Conservation (phyloP, 2,329 filamentous ascomycete genomes). For the Phoma herbarum region DNA sequence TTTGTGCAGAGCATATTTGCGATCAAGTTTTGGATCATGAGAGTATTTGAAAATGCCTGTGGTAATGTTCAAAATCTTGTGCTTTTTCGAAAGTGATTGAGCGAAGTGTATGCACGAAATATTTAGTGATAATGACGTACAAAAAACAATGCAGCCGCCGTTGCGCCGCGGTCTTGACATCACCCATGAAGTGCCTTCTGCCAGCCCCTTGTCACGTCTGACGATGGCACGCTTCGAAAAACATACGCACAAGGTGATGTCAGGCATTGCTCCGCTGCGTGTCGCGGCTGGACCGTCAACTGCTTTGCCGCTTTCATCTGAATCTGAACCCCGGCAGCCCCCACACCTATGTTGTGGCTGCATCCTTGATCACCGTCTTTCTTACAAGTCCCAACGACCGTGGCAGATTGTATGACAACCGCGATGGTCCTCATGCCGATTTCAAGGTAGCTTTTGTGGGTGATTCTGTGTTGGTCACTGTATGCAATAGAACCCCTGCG, state of each 20-base stretch:
- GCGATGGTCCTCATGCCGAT: too few species aligned
- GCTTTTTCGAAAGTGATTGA: not conserved
- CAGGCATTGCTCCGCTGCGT: too few species aligned
- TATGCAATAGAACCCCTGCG: too few species aligned
- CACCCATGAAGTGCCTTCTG: not conserved
- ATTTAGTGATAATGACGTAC: not conserved
- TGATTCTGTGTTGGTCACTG: too few species aligned
- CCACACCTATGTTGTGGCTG: too few species aligned
- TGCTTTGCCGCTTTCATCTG: too few species aligned
- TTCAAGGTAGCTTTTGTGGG: too few species aligned
- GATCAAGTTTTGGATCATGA: constrained; percentile 9
- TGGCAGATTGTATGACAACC: too few species aligned
- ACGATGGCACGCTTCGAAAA: not conserved
- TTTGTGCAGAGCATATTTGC: constrained; percentile 17
- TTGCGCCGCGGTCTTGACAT: not conserved
- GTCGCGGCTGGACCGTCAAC: too few species aligned
- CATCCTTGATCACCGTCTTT: too few species aligned
- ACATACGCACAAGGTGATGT: not conserved
- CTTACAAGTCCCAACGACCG: too few species aligned
- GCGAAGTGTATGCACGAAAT: not conserved
- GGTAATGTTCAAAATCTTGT: constrained; percentile 11
- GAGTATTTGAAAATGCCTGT: constrained; percentile 21
- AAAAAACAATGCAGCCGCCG: not conserved
- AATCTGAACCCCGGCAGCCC: too few species aligned
- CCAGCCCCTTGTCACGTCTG: not conserved